Evolutionary conservation across 768 basidiomycete genomes (phyloP).

Genomic region (Mycena rebaudengoi): DNA sequence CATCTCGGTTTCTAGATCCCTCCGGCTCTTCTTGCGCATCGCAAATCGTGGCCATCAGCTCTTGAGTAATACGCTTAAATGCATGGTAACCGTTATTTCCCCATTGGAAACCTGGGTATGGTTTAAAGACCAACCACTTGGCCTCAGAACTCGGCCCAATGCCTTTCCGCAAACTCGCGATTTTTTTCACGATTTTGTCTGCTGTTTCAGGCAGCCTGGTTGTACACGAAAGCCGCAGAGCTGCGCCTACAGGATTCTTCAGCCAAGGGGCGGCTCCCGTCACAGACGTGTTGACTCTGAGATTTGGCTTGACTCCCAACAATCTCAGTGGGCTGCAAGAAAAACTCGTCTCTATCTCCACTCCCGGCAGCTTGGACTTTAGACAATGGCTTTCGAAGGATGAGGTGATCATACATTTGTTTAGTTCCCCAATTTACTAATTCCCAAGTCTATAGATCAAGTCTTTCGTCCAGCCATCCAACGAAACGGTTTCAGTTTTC

Average conservation of each 20-base stretch:
- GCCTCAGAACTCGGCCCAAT: conserved; percentile 3
- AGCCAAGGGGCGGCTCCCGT: conserved; percentile 4
- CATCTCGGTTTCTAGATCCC: background rate
- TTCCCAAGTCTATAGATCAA: conserved; percentile 5
- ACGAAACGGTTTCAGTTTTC: conserved; percentile 10
- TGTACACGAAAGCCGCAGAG: conserved; percentile 9
- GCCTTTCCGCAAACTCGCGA: conserved; percentile 3
- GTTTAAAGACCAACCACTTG: conserved; percentile 5
- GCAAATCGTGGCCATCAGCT: conserved; percentile 1
- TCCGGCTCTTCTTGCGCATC: conserved; percentile 3
- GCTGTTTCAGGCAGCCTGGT: conserved; percentile 11
- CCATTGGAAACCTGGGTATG: conserved; percentile 1
- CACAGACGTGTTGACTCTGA: conserved; percentile 10
- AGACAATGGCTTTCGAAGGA: conserved; percentile 17
- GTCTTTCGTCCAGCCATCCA: conserved; percentile 13
- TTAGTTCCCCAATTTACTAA: background rate
- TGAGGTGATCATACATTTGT: conserved; percentile 14
- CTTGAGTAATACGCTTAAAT: conserved; percentile 1
- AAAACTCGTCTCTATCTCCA: conserved; percentile 7
- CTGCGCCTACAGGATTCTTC: conserved; percentile 13
- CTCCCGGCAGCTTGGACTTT: conserved; percentile 8
- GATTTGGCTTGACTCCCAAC: conserved; percentile 14
- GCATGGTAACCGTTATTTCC: conserved; percentile 8
- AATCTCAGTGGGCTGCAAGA: conserved; percentile 17
- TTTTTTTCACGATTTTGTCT: conserved; percentile 5